phyloP scores from a whole-genome alignment of 257 asterid species.

The Nicotiana benthamiana region DNA sequence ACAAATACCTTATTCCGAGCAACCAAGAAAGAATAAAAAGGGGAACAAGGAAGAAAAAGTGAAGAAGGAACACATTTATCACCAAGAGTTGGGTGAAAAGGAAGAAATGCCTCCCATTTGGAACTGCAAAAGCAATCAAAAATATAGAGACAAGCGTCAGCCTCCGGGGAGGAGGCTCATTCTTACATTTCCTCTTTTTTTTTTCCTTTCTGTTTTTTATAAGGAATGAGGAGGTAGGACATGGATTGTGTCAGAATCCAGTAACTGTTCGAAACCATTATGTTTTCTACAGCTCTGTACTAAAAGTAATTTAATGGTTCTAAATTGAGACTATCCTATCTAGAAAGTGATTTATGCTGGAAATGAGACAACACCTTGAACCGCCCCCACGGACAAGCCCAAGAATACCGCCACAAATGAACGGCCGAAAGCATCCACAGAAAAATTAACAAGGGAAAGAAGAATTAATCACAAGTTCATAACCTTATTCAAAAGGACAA shows the following conservation, averaged over 20 bases:
- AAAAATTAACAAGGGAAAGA: not conserved
- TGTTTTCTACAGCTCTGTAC: not conserved
- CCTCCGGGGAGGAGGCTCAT: not conserved
- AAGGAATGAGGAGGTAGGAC: not conserved
- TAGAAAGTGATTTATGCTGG: not conserved
- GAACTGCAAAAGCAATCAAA: not conserved
- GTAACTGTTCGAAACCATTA: not conserved
- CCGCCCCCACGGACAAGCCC: not conserved
- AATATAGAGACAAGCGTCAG: not conserved
- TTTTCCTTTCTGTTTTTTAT: not conserved
- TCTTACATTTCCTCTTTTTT: not conserved
- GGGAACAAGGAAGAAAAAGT: not conserved
- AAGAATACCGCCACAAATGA: not conserved
- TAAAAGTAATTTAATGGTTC: not conserved
- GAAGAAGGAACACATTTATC: not conserved
- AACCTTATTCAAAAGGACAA: not conserved
- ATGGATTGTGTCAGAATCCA: not conserved
- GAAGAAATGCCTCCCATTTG: not conserved
- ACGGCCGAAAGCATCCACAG: not conserved
- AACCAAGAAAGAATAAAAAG: not conserved
- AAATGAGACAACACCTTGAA: slow-evolving; percentile 1
- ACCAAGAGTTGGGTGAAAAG: not conserved
- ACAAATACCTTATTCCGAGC: not conserved
- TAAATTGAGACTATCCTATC: not conserved
- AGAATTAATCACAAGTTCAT: not conserved